Evolutionary conservation across 1,139 yeast genomes (phyloP).

Genomic region (Pichia sp.): DNA sequence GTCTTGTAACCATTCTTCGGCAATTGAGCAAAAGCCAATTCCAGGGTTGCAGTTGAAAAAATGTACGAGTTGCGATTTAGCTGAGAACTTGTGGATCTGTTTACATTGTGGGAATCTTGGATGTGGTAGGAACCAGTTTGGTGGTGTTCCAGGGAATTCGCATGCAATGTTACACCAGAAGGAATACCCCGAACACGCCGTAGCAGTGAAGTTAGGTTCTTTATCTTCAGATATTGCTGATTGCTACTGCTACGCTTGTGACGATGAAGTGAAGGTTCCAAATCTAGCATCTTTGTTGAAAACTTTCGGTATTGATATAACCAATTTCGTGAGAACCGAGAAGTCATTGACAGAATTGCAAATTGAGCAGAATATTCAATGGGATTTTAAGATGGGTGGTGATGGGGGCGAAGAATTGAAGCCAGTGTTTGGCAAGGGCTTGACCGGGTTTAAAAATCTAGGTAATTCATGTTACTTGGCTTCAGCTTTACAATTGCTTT

Average conservation of each 20-base stretch:
- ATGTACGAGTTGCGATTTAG: conserved; percentile 65
- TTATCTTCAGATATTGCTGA: conserved; percentile 71
- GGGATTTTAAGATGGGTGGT: conserved; percentile 85
- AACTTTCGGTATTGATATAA: conserved; percentile 67
- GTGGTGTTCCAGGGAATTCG: conserved; percentile 86
- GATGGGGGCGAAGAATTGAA: conserved; percentile 61
- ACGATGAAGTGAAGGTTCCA: conserved; percentile 83
- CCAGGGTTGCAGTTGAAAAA: conserved; percentile 38
- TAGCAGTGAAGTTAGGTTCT: conserved; percentile 89
- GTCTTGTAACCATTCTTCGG: conserved; percentile 72
- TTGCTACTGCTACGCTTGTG: conserved; percentile 81
- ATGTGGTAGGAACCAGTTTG: conserved; percentile 92
- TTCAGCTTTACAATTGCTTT: conserved; percentile 72
- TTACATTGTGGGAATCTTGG: conserved; percentile 83
- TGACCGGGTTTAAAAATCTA: conserved; percentile 79
- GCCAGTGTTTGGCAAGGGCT: conserved; percentile 64
- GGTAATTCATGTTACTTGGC: conserved; percentile 93
- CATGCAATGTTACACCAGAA: conserved; percentile 78
- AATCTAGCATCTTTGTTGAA: conserved; percentile 46
- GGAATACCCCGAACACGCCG: conserved; percentile 52
- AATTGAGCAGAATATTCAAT: conserved; percentile 84
- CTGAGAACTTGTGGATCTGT: conserved; percentile 88
- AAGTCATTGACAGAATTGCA: conserved; percentile 84
- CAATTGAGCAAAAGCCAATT: conserved; percentile 40
- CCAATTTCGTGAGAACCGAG: conserved; percentile 60